Percentiles rank a stretch among this genome's conserved stretches.
These are phyloP conservation scores for Aspergillus viridinutans DNA, from an alignment of 2,329 filamentous ascomycete species.

Conservation along the genomic window DNA sequence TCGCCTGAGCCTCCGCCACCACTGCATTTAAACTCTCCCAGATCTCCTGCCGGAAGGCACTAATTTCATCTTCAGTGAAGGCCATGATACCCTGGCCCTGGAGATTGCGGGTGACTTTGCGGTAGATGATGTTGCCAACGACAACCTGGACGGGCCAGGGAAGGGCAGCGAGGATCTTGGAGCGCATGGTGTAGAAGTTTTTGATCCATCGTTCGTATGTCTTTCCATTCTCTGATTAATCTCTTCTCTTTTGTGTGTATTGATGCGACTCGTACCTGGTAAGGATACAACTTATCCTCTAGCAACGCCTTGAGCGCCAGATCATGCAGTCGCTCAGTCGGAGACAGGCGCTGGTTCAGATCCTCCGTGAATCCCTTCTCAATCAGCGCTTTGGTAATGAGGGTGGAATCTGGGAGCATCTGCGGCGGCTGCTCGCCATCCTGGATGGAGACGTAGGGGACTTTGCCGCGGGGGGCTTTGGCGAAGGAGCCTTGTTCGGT, in stretches of 20 bases:
- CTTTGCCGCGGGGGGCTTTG: conserved; percentile 54
- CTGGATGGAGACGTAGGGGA: conserved; percentile 52
- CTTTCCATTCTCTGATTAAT: conserved; percentile 19
- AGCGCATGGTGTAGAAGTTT: conserved; percentile 58
- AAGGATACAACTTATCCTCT: conserved; percentile 60
- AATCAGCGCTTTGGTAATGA: conserved; percentile 51
- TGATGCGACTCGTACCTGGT: conserved; percentile 36
- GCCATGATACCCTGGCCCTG: conserved; percentile 55
- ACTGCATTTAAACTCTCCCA: conserved; percentile 52
- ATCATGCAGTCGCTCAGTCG: conserved; percentile 45
- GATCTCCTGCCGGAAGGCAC: conserved; percentile 44
- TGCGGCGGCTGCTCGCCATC: conserved; percentile 10
- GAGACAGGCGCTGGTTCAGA: conserved; percentile 45
- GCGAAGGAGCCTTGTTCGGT: conserved; percentile 43
- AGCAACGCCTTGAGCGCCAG: conserved; percentile 52
- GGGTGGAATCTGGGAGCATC: conserved; percentile 49
- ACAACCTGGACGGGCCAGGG: conserved; percentile 51
- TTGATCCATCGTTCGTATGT: conserved; percentile 54
- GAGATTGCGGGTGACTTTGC: conserved; percentile 42
- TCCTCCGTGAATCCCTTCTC: conserved; percentile 43
- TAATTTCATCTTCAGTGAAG: conserved; percentile 49
- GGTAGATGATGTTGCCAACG: conserved; percentile 50
- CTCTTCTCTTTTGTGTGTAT: not conserved
- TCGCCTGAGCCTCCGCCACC: conserved; percentile 36
- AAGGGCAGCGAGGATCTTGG: conserved; percentile 45